Evolutionary conservation across 495 filamentous ascomycete species (phyloP).

Genomic region (Aspergillus ostianus): DNA sequence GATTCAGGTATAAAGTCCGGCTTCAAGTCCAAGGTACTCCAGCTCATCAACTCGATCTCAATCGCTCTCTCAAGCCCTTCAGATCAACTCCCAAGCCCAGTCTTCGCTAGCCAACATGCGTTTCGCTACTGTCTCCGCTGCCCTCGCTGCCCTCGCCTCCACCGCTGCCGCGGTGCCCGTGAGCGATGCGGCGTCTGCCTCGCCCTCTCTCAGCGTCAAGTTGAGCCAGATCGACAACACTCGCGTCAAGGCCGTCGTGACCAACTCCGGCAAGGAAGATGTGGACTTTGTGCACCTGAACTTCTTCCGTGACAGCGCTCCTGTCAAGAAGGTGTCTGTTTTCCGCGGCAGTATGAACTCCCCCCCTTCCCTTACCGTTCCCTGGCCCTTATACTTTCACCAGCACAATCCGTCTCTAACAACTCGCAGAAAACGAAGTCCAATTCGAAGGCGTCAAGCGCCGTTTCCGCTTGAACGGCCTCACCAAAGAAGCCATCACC

Average conservation of each 20-base stretch:
- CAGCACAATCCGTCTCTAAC: neutral
- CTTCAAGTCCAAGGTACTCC: neutral
- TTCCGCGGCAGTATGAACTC: constrained; percentile 47
- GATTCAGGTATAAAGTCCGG: neutral
- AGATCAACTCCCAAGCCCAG: neutral
- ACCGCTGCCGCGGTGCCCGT: constrained; percentile 40
- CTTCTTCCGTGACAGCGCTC: constrained; percentile 57
- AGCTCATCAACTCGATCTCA: neutral
- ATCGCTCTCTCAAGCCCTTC: neutral
- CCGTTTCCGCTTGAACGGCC: constrained; percentile 42
- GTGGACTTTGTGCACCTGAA: constrained; percentile 62
- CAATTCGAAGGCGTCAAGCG: constrained; percentile 58
- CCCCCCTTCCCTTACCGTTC: no score
- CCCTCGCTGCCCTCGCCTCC: constrained; percentile 34
- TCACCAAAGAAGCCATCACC: constrained; percentile 53
- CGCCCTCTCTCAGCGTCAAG: constrained; percentile 49
- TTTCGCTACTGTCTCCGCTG: constrained; percentile 3
- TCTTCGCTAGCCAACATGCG: constrained; percentile 1
- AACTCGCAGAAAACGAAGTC: constrained; percentile 42
- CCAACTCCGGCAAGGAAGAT: constrained; percentile 53
- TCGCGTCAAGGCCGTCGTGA: constrained; percentile 58
- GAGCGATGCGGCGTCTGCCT: constrained; percentile 29
- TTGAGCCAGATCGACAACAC: constrained; percentile 53
- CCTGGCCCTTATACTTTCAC: no score
- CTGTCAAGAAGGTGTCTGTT: constrained; percentile 62